Evolutionary conservation across 768 basidiomycete species (phyloP).

Genomic region (Piloderma croceum): DNA sequence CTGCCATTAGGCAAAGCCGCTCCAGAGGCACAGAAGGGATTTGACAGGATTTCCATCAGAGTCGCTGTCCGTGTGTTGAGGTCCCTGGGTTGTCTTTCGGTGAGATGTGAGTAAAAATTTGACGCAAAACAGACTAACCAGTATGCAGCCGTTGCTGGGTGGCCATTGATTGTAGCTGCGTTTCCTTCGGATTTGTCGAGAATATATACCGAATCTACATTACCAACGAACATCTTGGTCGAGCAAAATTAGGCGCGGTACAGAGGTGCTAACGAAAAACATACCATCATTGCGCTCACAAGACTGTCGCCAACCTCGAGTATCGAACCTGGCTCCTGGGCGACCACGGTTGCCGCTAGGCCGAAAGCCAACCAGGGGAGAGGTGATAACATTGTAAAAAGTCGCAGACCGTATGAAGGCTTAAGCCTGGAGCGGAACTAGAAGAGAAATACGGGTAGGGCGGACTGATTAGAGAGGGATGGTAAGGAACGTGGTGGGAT

Average conservation of each 20-base stretch:
- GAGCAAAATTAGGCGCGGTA: constrained; percentile 1
- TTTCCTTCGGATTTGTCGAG: constrained; percentile 90
- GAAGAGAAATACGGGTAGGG: neutral
- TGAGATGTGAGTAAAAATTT: neutral
- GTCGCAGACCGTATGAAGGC: neutral
- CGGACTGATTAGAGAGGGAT: too few relatives aligned
- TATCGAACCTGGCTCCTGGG: constrained; percentile 39
- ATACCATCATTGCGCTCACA: constrained; percentile 50
- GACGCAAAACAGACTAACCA: constrained; percentile 36
- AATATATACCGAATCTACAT: constrained; percentile 76
- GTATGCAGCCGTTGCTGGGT: constrained; percentile 70
- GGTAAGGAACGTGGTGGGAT: too few relatives aligned
- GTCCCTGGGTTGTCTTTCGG: constrained; percentile 41
- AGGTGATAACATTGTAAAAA: neutral
- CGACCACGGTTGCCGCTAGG: constrained; percentile 24
- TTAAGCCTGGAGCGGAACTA: constrained; percentile 1
- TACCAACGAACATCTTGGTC: constrained; percentile 73
- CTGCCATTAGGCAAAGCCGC: constrained; percentile 80
- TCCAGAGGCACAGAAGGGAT: constrained; percentile 78
- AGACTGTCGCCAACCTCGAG: constrained; percentile 40
- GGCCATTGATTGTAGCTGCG: constrained; percentile 54
- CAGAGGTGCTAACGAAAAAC: constrained; percentile 14
- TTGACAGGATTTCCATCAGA: constrained; percentile 68
- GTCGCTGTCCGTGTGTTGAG: constrained; percentile 50
- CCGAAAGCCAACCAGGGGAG: constrained; percentile 21